Base-by-base conservation (phyloP, 257 asterid genomes). In the Gentiana dahurica region DNA sequence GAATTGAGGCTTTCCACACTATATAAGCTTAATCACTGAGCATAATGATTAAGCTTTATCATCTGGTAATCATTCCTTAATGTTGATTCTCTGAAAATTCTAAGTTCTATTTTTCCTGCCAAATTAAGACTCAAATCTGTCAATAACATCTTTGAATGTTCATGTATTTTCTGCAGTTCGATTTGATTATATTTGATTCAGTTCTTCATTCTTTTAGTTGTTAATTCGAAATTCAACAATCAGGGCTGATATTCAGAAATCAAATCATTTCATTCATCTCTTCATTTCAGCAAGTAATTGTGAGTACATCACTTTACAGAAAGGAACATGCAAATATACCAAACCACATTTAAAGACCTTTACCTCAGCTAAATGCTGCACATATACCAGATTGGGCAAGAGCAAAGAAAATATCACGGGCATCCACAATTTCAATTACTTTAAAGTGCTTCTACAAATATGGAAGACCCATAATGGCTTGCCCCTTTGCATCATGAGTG, bases 351-450 rank as follows among this genome's bases (percentile, higher is more conserved):
- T 1, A 12, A 55, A 24, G 59, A 49, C 55, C 60, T 59, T 55
- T 57, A 88, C 99, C 99, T 80, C 97, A 84, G 69, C 95, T 88
- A 74, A 92, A 92, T 61, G 99, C 99, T 52, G 95, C 99, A 81
- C 97, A 92, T 12, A 88, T 84, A 66, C 99, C 99, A 54, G 99
- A 92, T 60, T 92, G 97, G 2, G 95, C 99, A 65, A 92, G 99
- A 60, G 99, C 95, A 81, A 92, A 92, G 54, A 92, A 97, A 52
- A 92, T 88, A 74, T 92, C 99, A 66, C 88, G 94, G 37, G 97
- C 95, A 77, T 95, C 95, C 56, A 88, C 97, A 65, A 92, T 88
- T 76, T 92, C 99, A 62, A 92, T 88, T 43, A 92, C 88, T 68
- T 81, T 88, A 36, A 95, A 85, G 78, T 97, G 83, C 72, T 82